Percentiles rank a stretch among this genome's conserved stretches.
These are phyloP conservation scores for Lactifluus hygrophoroides DNA, from an alignment of 768 basidiomycete genomes.

Conservation along the genomic window DNA sequence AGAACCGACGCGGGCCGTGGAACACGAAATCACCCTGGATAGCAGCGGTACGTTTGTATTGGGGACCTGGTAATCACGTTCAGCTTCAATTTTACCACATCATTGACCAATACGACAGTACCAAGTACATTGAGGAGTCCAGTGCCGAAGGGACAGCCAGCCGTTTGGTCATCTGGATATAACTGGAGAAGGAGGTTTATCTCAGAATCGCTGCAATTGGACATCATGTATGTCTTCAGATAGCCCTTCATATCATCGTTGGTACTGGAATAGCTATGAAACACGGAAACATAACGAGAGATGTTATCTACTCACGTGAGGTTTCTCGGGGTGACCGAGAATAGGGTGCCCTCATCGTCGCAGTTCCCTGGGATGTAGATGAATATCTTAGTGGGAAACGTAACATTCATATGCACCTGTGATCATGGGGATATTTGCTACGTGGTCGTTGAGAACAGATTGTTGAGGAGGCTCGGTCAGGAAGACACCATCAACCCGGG, in stretches of 20 bases:
- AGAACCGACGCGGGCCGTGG: constrained; percentile 18
- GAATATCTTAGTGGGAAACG: background rate
- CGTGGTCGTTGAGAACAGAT: constrained; percentile 18
- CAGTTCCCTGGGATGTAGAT: constrained; percentile 33
- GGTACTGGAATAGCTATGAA: background rate
- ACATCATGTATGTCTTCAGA: constrained; percentile 21
- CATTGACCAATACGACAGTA: constrained; percentile 16
- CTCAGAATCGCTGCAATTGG: constrained; percentile 17
- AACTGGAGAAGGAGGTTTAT: constrained; percentile 19
- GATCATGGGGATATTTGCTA: constrained; percentile 22
- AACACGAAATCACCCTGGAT: constrained; percentile 19
- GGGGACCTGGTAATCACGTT: background rate
- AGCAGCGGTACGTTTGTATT: constrained; percentile 17
- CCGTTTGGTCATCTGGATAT: constrained; percentile 19
- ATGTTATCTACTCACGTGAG: constrained; percentile 24
- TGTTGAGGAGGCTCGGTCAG: constrained; percentile 20
- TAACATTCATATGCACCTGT: constrained; percentile 12
- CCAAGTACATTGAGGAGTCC: constrained; percentile 24
- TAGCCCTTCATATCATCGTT: constrained; percentile 1
- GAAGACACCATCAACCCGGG: constrained; percentile 25
- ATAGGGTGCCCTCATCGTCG: constrained; percentile 52
- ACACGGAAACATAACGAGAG: background rate
- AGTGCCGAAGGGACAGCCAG: constrained; percentile 18
- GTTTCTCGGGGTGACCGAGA: constrained; percentile 24
- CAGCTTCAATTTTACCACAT: background rate